Base-by-base conservation (phyloP, 2,329 filamentous ascomycete genomes). In the Penicillium psychrosexuale region DNA sequence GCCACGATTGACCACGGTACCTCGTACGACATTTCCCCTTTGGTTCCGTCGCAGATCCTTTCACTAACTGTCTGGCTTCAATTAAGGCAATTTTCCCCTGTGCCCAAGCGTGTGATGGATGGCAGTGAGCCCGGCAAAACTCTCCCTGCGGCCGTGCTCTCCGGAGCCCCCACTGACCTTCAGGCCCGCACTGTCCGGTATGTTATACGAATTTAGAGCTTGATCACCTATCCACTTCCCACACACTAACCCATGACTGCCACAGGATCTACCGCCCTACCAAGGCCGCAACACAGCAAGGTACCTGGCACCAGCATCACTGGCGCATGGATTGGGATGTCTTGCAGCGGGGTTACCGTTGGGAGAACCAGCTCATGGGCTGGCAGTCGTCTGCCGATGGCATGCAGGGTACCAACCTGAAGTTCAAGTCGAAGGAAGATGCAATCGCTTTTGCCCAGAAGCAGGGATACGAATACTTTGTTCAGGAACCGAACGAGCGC, bases 251-350 rank as follows among this genome's bases (percentile, higher is more conserved):
- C 15, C 17, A 54, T 27, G 30, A 37, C 43, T 46, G 52, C 11
- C 34, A 55, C 69, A 97, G 93, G 69, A 99, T 99, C 76, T 97
- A 89, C 81, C 86, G 88, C 68, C 91, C 91, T 47, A 72, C 90
- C 55, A 99, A 99, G 78, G 86, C 94, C n/a, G 93, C 94, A 34
- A 97, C 93, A 40, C 94, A 99, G 77, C 97, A 93, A 33, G 93
- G 94, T 61, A 84, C 85, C 66, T 96, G 90, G 89, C 86, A 90
- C 71, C 79, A 84, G 53, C 85, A 89, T 71, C 84, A 88, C 69
- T 99, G 94, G 94, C 88, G 92, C 47, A 95, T 99, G 91, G 94
- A 99, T 75, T 99, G 94, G 94, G 94, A 99, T 73, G 85, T 96
- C 46, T 82, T 97, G 31, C 77, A 82, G 66, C 97, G 95, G 79